Evolutionary conservation across 1,284 basidiomycete species (phyloP).

Genomic region (Puccinia sorghi): DNA sequence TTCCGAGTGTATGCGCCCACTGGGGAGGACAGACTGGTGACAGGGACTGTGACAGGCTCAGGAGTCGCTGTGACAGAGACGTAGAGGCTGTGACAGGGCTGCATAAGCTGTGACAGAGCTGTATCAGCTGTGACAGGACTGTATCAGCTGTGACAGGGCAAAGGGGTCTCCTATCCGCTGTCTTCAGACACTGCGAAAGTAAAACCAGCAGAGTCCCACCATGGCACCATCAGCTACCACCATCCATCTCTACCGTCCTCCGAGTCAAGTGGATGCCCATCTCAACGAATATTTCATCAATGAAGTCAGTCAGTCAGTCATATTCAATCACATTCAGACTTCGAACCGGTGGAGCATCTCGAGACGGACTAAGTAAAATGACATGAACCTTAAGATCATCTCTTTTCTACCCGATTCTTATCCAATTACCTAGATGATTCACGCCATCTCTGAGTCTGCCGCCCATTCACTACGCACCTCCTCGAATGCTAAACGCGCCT

Average conservation of each 20-base stretch:
- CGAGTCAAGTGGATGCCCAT: constrained; percentile 41
- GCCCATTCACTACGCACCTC: constrained; percentile 28
- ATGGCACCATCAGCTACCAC: constrained; percentile 15
- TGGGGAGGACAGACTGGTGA: background rate
- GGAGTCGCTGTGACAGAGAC: too few relatives aligned
- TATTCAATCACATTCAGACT: background rate
- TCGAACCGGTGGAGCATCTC: background rate
- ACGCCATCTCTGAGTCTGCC: constrained; percentile 29
- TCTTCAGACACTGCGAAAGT: background rate
- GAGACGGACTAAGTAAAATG: constrained; percentile 30
- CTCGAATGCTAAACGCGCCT: constrained; percentile 1
- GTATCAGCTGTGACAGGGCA: background rate
- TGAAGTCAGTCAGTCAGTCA: constrained; percentile 22
- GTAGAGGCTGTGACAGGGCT: too few relatives aligned
- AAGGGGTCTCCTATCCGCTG: background rate
- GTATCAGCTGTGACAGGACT: too few relatives aligned
- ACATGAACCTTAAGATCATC: constrained; percentile 36
- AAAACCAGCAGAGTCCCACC: background rate
- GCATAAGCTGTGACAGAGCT: too few relatives aligned
- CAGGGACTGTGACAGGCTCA: background rate
- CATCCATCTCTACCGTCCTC: constrained; percentile 13
- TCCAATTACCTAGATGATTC: constrained; percentile 35
- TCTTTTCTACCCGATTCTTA: background rate
- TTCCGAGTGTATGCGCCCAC: too few relatives aligned
- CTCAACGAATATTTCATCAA: constrained; percentile 44